phyloP scores from a whole-genome alignment of 441 rosid genomes.

The Biscutella auriculata region DNA sequence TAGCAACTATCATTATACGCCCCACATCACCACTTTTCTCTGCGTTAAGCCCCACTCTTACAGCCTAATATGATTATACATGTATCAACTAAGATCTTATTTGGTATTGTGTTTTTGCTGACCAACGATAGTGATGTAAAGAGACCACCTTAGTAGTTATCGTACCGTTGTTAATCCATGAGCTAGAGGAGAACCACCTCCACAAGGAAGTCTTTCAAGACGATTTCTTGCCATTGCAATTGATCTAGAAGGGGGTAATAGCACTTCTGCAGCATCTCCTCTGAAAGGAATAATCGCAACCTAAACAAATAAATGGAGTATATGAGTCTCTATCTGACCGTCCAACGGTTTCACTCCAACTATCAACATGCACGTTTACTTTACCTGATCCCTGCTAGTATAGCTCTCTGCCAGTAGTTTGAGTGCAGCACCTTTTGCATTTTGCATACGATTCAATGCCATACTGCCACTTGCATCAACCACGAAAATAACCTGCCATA shows the following conservation, averaged over 20 bases:
- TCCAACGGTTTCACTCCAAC: not conserved
- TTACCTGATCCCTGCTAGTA: slow-evolving; percentile 98
- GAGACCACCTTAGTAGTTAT: not conserved
- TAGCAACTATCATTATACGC: slow-evolving; percentile 88
- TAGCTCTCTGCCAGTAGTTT: slow-evolving; percentile 95
- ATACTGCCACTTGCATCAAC: slow-evolving; percentile 99
- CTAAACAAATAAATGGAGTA: slow-evolving; percentile 28
- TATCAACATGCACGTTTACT: not conserved
- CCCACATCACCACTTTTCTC: slow-evolving; percentile 98
- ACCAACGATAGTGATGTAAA: not conserved
- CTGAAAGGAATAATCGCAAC: slow-evolving; percentile 97
- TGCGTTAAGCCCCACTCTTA: slow-evolving; percentile 91
- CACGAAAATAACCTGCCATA: slow-evolving; percentile 74
- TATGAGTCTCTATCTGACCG: slow-evolving; percentile 1
- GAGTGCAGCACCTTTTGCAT: slow-evolving; percentile 97
- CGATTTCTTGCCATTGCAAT: slow-evolving; percentile 97
- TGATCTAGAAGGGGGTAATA: slow-evolving; percentile 92
- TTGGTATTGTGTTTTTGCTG: not conserved
- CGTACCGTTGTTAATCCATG: slow-evolving; percentile 90
- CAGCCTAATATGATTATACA: slow-evolving; percentile 38
- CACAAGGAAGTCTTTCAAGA: slow-evolving; percentile 97
- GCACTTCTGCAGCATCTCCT: slow-evolving; percentile 93
- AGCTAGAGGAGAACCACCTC: slow-evolving; percentile 98
- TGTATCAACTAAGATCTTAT: not conserved
- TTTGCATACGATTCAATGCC: slow-evolving; percentile 98